Percentiles rank a stretch among this genome's conserved stretches.
Evolutionary conservation across 1,284 basidiomycete species (phyloP).

Genomic region (Gymnopus androsaceus): DNA sequence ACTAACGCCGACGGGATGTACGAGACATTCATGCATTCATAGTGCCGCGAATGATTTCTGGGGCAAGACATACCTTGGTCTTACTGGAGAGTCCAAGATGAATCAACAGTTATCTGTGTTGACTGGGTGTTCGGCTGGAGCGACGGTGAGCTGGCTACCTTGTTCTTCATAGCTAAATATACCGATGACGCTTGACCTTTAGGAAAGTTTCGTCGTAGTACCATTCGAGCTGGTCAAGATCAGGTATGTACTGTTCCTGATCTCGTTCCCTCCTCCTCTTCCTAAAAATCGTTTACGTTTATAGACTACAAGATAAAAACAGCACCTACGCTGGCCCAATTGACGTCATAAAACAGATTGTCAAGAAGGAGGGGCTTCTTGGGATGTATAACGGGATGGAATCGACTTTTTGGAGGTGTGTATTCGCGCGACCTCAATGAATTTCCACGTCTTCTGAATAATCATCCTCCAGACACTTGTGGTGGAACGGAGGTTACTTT

Average conservation of each 20-base stretch:
- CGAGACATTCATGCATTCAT: constrained; percentile 9
- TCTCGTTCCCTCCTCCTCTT: too few species aligned
- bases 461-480: constrained; percentile 60
- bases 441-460: neutral
- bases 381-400: constrained; percentile 94
- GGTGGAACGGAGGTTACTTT: constrained; percentile 95
- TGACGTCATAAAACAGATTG: constrained; percentile 83
- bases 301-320: constrained; percentile 87
- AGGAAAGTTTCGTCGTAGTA: constrained; percentile 89
- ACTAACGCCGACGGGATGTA: neutral
- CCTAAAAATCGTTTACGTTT: neutral
- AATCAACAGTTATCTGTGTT: constrained; percentile 83
- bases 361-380: constrained; percentile 77
- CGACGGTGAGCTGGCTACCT: constrained; percentile 52
- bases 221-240: constrained; percentile 99
- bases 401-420: constrained; percentile 90
- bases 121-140: constrained; percentile 93
- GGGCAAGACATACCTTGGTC: constrained; percentile 73
- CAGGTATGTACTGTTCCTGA: too few species aligned
- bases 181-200: neutral
- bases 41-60: constrained; percentile 92
- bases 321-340: constrained; percentile 88
- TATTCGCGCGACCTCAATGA: constrained; percentile 4
- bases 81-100: constrained; percentile 81
- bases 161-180: neutral